Base-by-base conservation (phyloP, 495 filamentous ascomycete genomes). In the Penicillium lagena region DNA sequence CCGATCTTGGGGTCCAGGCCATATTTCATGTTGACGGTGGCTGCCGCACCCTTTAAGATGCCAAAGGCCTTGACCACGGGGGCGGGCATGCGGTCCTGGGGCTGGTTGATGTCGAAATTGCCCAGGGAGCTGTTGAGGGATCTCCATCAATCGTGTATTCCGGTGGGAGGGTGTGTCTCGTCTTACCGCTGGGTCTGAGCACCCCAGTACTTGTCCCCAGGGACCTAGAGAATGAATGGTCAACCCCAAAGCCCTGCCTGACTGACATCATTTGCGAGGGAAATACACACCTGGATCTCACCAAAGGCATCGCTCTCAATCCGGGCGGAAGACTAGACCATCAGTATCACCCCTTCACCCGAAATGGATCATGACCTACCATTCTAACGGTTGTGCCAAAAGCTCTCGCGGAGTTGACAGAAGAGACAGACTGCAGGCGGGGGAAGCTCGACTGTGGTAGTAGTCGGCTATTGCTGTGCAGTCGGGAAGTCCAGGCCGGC, bases 61-160 rank as follows among this genome's bases (percentile, higher is more conserved):
- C 93, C 94, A 61, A 98, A 98, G 12, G 93, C 93, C 66, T 79
- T 82, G 50, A 98, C 73, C 47, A 98, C 83, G 1, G 90, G 85
- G 47, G 88, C 85, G 37, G 93, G 94, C 91, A 98, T 97, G 60
- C 93, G 89, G 63, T 98, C 93, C 65, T 94, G 87, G 47, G 94
- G 93, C 73, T 98, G 93, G 68, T 97, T 97, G 80, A 98, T 97
- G 61, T 85, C 83, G 77, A 98, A 98, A 75, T 98, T 98, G 61
- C 84, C 84, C 67, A 98, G 76, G 34, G 94, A 97, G 40, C 77
- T 80, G 42, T 61, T 38, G 10, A 6, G 22, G 22, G 2, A 22
- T 22, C 22, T 22, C 22, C 22, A 6, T 22, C 22, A 22, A 22
- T 22, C 4, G 22, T 22, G 22, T 22, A 22, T 22, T 22, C 22